Evolutionary conservation across 2,329 filamentous ascomycete genomes (phyloP).

Genomic region (Neopestalotiopsis sp.): DNA sequence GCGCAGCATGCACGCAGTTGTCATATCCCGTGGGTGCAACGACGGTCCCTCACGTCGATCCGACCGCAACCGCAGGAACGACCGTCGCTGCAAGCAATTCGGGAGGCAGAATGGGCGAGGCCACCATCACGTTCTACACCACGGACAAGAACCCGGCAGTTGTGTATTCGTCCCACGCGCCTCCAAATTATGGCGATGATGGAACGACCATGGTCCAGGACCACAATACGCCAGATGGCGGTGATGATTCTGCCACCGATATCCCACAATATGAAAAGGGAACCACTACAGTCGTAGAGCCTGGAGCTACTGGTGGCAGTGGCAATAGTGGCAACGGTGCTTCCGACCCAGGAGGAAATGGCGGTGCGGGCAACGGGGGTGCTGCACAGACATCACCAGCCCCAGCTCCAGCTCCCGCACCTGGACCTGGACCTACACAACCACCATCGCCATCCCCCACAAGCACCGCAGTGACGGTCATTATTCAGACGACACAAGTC

Average conservation of each 20-base stretch:
- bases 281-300: background rate
- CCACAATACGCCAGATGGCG: slow-evolving; percentile 6
- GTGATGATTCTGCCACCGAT: background rate
- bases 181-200: slow-evolving; percentile 45
- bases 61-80: slow-evolving; percentile 18
- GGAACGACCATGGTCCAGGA: slow-evolving; percentile 24
- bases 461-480: slow-evolving; percentile 44
- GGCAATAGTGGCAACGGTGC: background rate
- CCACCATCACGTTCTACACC: slow-evolving; percentile 52
- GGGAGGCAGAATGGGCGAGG: slow-evolving; percentile 12
- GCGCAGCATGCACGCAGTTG: slow-evolving; percentile 39
- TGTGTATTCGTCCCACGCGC: slow-evolving; percentile 44
- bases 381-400: background rate
- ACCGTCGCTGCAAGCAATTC: slow-evolving; percentile 23
- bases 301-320: background rate
- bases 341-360: background rate
- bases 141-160: slow-evolving; percentile 63
- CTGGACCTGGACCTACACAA: too few relatives aligned
- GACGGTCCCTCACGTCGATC: background rate
- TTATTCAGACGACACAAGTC: slow-evolving; percentile 50
- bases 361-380: background rate
- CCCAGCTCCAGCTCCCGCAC: background rate
- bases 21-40: slow-evolving; percentile 10
- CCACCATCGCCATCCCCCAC: background rate
- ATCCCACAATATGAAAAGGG: slow-evolving; percentile 29